Evolutionary conservation across 352 stramenopile genomes (phyloP).

Genomic region (Thalassiosira mediterranea): DNA sequence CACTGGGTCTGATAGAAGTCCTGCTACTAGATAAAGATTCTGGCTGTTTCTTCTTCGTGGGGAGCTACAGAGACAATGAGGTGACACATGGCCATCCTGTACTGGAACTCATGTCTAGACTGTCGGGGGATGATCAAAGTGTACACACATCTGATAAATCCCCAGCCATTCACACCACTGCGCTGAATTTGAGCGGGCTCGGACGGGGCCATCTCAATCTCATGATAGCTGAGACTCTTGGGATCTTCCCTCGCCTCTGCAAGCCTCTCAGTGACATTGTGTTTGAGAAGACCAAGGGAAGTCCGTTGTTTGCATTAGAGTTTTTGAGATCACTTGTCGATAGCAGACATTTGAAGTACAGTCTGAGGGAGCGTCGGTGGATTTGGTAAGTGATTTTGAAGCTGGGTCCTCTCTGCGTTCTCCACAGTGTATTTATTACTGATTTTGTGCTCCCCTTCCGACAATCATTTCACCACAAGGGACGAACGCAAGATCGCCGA

Average conservation of each 20-base stretch:
- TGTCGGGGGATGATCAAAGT: no score
- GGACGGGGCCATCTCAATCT: conserved; percentile 13
- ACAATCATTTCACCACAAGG: not conserved
- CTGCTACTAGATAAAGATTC: conserved; percentile 44
- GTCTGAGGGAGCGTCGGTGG: conserved; percentile 11
- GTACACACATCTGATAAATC: no score
- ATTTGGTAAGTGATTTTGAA: conserved; percentile 20
- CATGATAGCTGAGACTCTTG: conserved; percentile 19
- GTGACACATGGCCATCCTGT: conserved; percentile 37
- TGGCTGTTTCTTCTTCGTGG: conserved; percentile 58
- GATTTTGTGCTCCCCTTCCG: no score
- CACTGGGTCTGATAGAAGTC: conserved; percentile 27
- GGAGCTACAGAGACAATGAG: conserved; percentile 56
- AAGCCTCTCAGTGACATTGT: conserved; percentile 22
- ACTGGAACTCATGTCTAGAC: conserved; percentile 34
- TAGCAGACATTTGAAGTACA: conserved; percentile 18
- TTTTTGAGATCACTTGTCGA: conserved; percentile 23
- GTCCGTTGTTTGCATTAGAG: conserved; percentile 31
- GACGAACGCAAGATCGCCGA: conserved; percentile 7
- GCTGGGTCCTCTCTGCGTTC: not conserved
- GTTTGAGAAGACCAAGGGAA: conserved; percentile 27
- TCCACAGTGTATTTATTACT: no score
- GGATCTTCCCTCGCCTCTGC: conserved; percentile 17
- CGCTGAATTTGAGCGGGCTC: conserved; percentile 2
- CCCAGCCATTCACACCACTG: conserved; percentile 3